These are phyloP conservation scores for Nitzschia sp. DNA, from an alignment of 108 stramenopile species.

Conservation along the genomic window DNA sequence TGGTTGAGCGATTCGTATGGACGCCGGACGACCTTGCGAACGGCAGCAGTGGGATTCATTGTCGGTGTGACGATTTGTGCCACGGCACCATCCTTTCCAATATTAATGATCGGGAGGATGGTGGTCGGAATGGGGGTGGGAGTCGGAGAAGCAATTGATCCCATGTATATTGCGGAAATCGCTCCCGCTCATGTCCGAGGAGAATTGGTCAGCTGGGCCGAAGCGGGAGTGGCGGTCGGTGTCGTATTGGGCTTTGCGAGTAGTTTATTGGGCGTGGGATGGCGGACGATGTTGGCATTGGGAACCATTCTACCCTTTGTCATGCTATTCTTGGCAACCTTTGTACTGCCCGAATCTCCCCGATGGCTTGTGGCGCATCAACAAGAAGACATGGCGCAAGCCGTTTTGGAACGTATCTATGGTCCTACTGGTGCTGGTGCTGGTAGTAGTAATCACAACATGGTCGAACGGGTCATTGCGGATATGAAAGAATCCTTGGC, in stretches of 20 bases:
- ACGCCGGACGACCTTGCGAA: constrained; percentile 58
- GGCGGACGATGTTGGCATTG: constrained; percentile 69
- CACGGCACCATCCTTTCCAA: constrained; percentile 34
- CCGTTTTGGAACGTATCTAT: constrained; percentile 54
- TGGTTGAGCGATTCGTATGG: constrained; percentile 62
- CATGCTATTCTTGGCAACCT: constrained; percentile 53
- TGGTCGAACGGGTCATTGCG: constrained; percentile 39
- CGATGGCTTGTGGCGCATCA: constrained; percentile 82
- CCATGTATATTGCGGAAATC: constrained; percentile 85
- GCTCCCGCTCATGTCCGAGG: constrained; percentile 72
- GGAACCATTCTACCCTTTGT: constrained; percentile 66
- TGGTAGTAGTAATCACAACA: too few species aligned
- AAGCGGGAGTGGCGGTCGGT: constrained; percentile 74
- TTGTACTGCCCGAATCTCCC: constrained; percentile 89
- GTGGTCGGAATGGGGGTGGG: constrained; percentile 84
- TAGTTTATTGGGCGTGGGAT: constrained; percentile 49
- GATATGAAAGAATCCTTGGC: constrained; percentile 71
- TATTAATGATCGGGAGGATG: constrained; percentile 75
- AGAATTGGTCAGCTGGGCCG: constrained; percentile 80
- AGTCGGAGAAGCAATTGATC: constrained; percentile 69
- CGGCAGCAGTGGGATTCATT: constrained; percentile 68
- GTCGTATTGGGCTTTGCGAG: constrained; percentile 73
- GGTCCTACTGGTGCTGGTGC: constrained; percentile 34
- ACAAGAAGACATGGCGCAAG: constrained; percentile 45
- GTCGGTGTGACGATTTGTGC: constrained; percentile 53